Base-by-base conservation (phyloP, 345 rosid species). In the Streptanthus diversifolius region DNA sequence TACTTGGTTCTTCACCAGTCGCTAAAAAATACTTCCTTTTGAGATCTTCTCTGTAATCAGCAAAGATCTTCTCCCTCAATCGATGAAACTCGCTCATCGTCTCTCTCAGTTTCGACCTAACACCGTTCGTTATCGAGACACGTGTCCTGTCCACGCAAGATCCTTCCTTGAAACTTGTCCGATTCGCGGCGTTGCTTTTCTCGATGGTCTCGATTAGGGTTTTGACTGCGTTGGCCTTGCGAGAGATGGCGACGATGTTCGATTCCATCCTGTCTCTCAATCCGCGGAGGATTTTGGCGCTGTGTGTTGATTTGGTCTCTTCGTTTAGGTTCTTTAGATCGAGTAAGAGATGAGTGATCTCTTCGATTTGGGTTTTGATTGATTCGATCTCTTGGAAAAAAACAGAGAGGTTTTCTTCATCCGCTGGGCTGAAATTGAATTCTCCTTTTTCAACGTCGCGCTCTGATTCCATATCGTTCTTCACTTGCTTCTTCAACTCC, bases 251-350 rank as follows among this genome's bases (percentile, higher is more conserved):
- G 63, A 85, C 80, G 15, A 77, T 79, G 76, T 93, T 78, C 3
- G 96, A 77, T 40, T 91, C 93, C 77, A 88, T 89, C 36, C 90
- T 66, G 80, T 88, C 98, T 76, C 95, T 79, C 41, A 85, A 24
- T 3, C 97, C 95, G 0, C 95, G 88, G 33, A 91, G 86, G 62
- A 88, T 75, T 43, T 88, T 87, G 70, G 58, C 56, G 57, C 90
- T 88, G 85, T 88, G 89, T 24, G 86, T 68, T 41, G 95, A 83
- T 80, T 93, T 93, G 8, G 90, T 54, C 51, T 86, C 96, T 80
- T 87, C 89, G 66, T 83, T 84, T 22, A 91, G 90, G 74, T 37
- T 70, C 40, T 87, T 84, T 80, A 91, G 95, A 72, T 91, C 92
- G 44, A 78, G 74, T 45, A 91, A 82, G 86, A 91, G 90, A 88